Conservation (phyloP, 495 filamentous ascomycete species). For the Delitschia confertaspora region DNA sequence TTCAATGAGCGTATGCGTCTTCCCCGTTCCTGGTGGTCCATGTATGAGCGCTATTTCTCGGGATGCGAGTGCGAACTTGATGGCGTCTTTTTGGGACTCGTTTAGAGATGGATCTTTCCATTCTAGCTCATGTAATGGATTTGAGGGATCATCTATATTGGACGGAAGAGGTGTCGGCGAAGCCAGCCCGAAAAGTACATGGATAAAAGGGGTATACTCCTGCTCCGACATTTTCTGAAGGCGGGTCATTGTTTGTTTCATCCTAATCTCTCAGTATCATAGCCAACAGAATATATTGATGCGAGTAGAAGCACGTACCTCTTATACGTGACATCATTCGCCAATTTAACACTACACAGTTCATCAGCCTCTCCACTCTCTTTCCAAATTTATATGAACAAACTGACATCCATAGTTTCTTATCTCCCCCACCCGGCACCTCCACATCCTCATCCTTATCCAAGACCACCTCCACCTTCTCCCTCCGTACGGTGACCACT, state of each 20-base stretch:
- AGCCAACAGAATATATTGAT: background rate
- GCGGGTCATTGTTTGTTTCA: slow-evolving; percentile 80
- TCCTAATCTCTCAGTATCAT: slow-evolving; percentile 40
- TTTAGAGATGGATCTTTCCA: slow-evolving; percentile 79
- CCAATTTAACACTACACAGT: slow-evolving; percentile 66
- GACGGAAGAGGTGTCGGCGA: slow-evolving; percentile 46
- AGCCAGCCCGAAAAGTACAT: slow-evolving; percentile 72
- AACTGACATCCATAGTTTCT: slow-evolving; percentile 55
- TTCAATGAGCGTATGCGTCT: slow-evolving; percentile 95
- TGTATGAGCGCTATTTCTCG: slow-evolving; percentile 87
- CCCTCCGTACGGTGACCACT: slow-evolving; percentile 57
- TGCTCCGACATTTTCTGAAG: slow-evolving; percentile 61
- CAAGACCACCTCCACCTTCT: slow-evolving; percentile 57
- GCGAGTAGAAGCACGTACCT: slow-evolving; percentile 41
- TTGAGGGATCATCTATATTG: slow-evolving; percentile 33
- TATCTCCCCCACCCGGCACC: slow-evolving; percentile 50
- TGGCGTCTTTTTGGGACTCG: slow-evolving; percentile 82
- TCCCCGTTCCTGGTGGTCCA: slow-evolving; percentile 91
- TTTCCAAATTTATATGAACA: slow-evolving; percentile 8
- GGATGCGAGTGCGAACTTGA: slow-evolving; percentile 76
- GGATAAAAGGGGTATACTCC: slow-evolving; percentile 65
- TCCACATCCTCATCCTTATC: slow-evolving; percentile 61
- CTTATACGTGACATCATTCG: slow-evolving; percentile 88
- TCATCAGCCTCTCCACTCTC: slow-evolving; percentile 15
- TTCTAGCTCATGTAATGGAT: slow-evolving; percentile 43